phyloP scores from a whole-genome alignment of 306 rosid genomes.

The Corylus americana region DNA sequence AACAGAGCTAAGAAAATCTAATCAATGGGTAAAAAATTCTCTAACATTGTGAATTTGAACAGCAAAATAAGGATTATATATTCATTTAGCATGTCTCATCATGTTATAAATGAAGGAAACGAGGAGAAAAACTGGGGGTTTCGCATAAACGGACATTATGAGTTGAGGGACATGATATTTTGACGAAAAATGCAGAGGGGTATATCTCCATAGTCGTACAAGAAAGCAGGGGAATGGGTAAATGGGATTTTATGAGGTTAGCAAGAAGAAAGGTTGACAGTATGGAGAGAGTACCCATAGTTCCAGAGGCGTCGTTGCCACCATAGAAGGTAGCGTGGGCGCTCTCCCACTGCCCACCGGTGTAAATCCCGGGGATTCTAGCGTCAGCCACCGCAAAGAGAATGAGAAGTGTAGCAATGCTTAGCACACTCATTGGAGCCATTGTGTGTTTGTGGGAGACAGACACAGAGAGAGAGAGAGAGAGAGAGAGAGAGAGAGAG shows the following conservation, averaged over 20 bases:
- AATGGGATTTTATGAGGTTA: not conserved
- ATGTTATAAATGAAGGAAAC: not conserved
- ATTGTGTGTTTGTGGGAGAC: conserved; percentile 23
- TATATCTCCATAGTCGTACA: not conserved
- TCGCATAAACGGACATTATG: not conserved
- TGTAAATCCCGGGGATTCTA: conserved; percentile 72
- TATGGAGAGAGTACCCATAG: conserved; percentile 62
- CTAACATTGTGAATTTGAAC: not conserved
- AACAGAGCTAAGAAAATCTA: not conserved
- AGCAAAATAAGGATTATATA: not conserved
- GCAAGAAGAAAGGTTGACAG: not conserved
- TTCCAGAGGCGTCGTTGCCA: conserved; percentile 96
- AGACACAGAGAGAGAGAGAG: not conserved
- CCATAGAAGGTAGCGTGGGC: conserved; percentile 99
- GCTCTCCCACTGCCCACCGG: conserved; percentile 69
- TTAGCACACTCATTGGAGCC: conserved; percentile 49
- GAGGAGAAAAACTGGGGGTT: not conserved
- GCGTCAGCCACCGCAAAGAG: conserved; percentile 51
- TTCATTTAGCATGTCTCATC: not conserved
- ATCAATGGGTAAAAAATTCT: not conserved
- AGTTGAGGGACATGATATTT: not conserved
- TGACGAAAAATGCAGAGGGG: not conserved
- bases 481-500: conserved; percentile 2
- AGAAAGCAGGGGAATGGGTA: not conserved
- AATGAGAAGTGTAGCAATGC: conserved; percentile 47